phyloP scores from a whole-genome alignment of 2,329 filamentous ascomycete species.

The Capronia epimyces region DNA sequence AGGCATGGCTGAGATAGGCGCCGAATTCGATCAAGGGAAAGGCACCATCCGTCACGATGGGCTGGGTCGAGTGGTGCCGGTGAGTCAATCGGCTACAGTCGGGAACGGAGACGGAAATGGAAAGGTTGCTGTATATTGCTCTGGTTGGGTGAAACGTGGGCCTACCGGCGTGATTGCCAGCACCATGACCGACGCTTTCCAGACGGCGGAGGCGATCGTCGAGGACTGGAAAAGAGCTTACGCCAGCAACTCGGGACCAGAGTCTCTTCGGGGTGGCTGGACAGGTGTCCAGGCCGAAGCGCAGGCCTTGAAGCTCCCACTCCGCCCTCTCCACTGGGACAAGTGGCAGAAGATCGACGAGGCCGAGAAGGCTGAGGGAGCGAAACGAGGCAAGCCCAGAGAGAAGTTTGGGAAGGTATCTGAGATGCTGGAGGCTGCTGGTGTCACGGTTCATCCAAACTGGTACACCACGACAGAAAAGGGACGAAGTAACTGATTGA shows the following conservation, averaged over 20 bases:
- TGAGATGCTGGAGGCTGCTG: conserved; percentile 49
- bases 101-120: conserved; percentile 2
- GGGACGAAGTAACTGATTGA: no score
- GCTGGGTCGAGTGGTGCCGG: conserved; percentile 60
- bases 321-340: conserved; percentile 65
- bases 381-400: conserved; percentile 65
- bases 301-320: conserved; percentile 46
- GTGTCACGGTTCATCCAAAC: no score
- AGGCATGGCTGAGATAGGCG: conserved; percentile 66
- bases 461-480: neutral
- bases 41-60: conserved; percentile 82
- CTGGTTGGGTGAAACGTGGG: conserved; percentile 93
- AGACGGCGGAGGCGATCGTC: conserved; percentile 75
- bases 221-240: conserved; percentile 59
- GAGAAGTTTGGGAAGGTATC: conserved; percentile 58
- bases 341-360: conserved; percentile 82
- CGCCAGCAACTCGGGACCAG: conserved; percentile 12
- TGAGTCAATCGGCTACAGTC: conserved; percentile 61
- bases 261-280: conserved; percentile 57
- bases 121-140: conserved; percentile 73
- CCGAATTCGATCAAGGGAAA: conserved; percentile 68
- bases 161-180: conserved; percentile 93
- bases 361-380: conserved; percentile 66
- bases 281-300: conserved; percentile 63
- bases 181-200: conserved; percentile 92